phyloP scores from a whole-genome alignment of 768 basidiomycete species.

The Kwoniella sp. region DNA sequence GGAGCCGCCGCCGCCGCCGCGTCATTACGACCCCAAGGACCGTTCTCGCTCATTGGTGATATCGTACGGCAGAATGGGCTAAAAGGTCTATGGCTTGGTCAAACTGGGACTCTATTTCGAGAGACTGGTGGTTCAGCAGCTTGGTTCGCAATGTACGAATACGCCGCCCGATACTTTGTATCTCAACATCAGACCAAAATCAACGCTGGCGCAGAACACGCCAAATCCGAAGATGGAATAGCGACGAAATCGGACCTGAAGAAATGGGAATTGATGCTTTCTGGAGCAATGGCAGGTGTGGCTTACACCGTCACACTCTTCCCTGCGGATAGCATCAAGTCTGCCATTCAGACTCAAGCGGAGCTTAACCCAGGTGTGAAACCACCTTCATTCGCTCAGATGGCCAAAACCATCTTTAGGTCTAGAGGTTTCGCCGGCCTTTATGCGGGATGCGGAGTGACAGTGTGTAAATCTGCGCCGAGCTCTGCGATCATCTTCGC shows the following conservation, averaged over 20 bases:
- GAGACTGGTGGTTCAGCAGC: slow-evolving; percentile 88
- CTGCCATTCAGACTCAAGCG: slow-evolving; percentile 88
- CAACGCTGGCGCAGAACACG: neutral
- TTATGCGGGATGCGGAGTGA: slow-evolving; percentile 92
- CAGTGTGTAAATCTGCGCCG: slow-evolving; percentile 78
- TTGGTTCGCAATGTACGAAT: slow-evolving; percentile 90
- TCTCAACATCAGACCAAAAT: slow-evolving; percentile 58
- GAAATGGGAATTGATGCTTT: slow-evolving; percentile 78
- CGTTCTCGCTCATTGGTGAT: slow-evolving; percentile 66
- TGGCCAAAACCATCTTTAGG: slow-evolving; percentile 70
- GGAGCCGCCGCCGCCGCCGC: slow-evolving; percentile 15
- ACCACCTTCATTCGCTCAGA: slow-evolving; percentile 47
- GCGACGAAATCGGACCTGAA: slow-evolving; percentile 60
- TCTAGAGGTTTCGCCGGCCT: slow-evolving; percentile 73
- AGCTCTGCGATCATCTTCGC: slow-evolving; percentile 91
- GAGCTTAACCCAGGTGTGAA: slow-evolving; percentile 62
- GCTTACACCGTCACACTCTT: slow-evolving; percentile 85
- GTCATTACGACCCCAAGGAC: slow-evolving; percentile 63
- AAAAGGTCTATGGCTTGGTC: slow-evolving; percentile 92
- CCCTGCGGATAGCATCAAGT: slow-evolving; percentile 94
- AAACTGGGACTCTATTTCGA: slow-evolving; percentile 87
- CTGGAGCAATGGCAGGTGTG: slow-evolving; percentile 83
- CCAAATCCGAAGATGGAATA: neutral
- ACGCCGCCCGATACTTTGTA: slow-evolving; percentile 66
- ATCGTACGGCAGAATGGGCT: slow-evolving; percentile 71